Conservation (phyloP, 306 rosid genomes). For the Alnus glutinosa region DNA sequence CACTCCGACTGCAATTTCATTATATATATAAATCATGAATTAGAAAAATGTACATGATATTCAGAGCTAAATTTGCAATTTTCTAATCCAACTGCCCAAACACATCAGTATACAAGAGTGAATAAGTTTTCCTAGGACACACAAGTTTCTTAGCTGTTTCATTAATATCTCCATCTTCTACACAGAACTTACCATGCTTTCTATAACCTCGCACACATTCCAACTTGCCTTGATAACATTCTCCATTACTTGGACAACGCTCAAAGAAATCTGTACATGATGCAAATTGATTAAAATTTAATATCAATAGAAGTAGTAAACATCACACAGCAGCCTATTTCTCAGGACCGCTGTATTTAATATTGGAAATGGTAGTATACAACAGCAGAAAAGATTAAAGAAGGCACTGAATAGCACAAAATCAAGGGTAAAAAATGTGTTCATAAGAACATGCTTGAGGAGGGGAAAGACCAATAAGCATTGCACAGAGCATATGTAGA, state of each 20-base stretch:
- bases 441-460: constrained; percentile 9
- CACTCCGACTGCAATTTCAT: constrained; percentile 48
- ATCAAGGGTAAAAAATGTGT: constrained; percentile 8
- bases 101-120: constrained; percentile 19
- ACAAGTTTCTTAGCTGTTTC: constrained; percentile 74
- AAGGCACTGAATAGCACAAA: not conserved
- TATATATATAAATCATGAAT: constrained; percentile 18
- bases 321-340: not conserved
- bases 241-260: constrained; percentile 87
- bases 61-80: not conserved
- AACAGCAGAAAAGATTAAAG: not conserved
- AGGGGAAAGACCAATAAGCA: not conserved
- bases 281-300: constrained; percentile 2
- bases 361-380: not conserved
- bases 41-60: constrained; percentile 12
- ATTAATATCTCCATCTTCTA: constrained; percentile 78
- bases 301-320: constrained; percentile 16
- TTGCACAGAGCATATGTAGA: not conserved
- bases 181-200: constrained; percentile 60
- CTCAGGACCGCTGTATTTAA: constrained; percentile 15
- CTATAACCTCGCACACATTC: constrained; percentile 69
- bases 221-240: constrained; percentile 58
- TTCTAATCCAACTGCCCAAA: not conserved
- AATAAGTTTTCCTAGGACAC: constrained; percentile 33
- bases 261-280: constrained; percentile 61